These are phyloP conservation scores for Coemansia erecta DNA, from an alignment of 192 early-diverging fungal species.

Conservation along the genomic window DNA sequence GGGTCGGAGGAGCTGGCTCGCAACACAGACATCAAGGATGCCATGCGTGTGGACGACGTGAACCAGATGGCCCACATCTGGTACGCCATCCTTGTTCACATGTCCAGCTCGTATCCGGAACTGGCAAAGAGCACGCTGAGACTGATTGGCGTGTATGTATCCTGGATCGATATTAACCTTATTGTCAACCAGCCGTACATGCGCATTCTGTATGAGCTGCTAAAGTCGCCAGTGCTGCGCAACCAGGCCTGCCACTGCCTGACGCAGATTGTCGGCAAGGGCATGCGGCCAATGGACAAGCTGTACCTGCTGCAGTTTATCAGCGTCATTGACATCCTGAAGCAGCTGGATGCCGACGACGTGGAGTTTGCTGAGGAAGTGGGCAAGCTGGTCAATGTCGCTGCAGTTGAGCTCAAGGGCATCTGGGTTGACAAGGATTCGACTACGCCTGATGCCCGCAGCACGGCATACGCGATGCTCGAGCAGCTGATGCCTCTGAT, in stretches of 20 bases:
- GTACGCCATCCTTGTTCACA: slow-evolving; percentile 68
- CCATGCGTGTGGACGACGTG: slow-evolving; percentile 81
- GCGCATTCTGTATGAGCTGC: slow-evolving; percentile 68
- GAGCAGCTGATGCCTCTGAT: slow-evolving; percentile 75
- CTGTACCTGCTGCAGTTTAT: slow-evolving; percentile 79
- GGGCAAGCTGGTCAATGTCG: slow-evolving; percentile 44
- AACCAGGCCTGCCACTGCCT: slow-evolving; percentile 80
- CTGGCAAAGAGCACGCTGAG: slow-evolving; percentile 67
- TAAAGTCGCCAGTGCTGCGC: slow-evolving; percentile 61
- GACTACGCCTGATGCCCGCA: slow-evolving; percentile 29
- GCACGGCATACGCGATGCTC: slow-evolving; percentile 63
- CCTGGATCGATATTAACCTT: slow-evolving; percentile 93
- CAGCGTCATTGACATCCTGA: slow-evolving; percentile 32
- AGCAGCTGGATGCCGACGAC: slow-evolving; percentile 36
- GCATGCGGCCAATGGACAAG: slow-evolving; percentile 90
- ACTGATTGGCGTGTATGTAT: slow-evolving; percentile 84
- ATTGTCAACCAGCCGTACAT: slow-evolving; percentile 84
- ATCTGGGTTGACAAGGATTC: slow-evolving; percentile 43
- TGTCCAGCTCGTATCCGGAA: slow-evolving; percentile 54
- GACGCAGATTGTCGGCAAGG: slow-evolving; percentile 83
- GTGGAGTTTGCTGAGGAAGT: slow-evolving; percentile 46
- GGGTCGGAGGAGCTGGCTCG: slow-evolving; percentile 62
- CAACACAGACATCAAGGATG: slow-evolving; percentile 87
- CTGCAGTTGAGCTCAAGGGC: slow-evolving; percentile 35
- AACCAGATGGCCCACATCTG: slow-evolving; percentile 68